A percentile compares a stretch with the other conserved stretches of the same genome.
Conservation (phyloP, 805 yeast species). For the Yarrowia porcina region DNA sequence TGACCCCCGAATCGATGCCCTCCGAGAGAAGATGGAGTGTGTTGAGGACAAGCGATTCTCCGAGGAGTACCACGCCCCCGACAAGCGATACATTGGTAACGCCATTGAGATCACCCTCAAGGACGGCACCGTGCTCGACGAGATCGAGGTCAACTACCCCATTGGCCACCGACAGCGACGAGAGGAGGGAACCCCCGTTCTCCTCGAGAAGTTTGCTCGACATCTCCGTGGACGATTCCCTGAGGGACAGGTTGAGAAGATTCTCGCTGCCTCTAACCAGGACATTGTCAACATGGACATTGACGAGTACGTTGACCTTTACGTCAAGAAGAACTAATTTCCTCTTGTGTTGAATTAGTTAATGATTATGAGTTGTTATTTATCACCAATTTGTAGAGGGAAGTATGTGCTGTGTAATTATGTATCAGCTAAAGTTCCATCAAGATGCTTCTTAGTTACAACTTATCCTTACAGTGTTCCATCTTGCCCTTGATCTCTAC, state of each 20-base stretch:
- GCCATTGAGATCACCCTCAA: slow-evolving; percentile 50
- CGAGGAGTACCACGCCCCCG: slow-evolving; percentile 53
- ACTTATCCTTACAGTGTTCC: too few relatives aligned
- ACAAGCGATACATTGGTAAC: slow-evolving; percentile 56
- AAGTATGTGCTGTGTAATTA: too few relatives aligned
- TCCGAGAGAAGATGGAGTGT: slow-evolving; percentile 55
- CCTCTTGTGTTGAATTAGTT: not conserved
- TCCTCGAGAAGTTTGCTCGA: slow-evolving; percentile 50
- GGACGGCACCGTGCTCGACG: slow-evolving; percentile 53
- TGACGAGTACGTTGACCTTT: slow-evolving; percentile 49
- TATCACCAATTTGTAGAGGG: too few relatives aligned
- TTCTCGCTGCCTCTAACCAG: slow-evolving; percentile 40
- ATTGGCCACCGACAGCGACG: slow-evolving; percentile 58
- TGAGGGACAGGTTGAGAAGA: slow-evolving; percentile 41
- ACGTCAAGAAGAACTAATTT: slow-evolving; percentile 34
- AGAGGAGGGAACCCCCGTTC: slow-evolving; percentile 56
- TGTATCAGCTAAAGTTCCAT: too few relatives aligned
- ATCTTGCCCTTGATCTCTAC: too few relatives aligned
- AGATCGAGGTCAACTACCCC: slow-evolving; percentile 54
- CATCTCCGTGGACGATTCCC: slow-evolving; percentile 50
- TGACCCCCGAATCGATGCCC: slow-evolving; percentile 50
- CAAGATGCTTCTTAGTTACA: too few relatives aligned
- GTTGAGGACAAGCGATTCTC: slow-evolving; percentile 50
- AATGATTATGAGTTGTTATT: slow-evolving; percentile 15
- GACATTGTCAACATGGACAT: slow-evolving; percentile 43